phyloP scores from a whole-genome alignment of 441 rosid genomes.

The Bocquillonia castaneifolia region DNA sequence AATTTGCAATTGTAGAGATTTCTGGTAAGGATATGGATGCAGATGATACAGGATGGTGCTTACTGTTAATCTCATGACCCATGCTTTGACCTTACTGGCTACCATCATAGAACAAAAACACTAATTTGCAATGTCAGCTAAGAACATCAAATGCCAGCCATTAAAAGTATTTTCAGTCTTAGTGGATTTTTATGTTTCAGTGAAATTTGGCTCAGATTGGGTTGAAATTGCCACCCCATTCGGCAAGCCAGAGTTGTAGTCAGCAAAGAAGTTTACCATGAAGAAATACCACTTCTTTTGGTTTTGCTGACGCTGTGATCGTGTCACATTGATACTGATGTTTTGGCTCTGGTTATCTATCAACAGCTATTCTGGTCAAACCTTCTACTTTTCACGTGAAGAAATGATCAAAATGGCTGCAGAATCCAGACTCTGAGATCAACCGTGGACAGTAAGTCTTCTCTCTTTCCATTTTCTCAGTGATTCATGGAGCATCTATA shows the following conservation, averaged over 20 bases:
- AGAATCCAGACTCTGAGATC: neutral
- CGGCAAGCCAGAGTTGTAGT: no score
- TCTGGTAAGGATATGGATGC: slow-evolving; percentile 24
- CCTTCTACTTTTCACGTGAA: neutral
- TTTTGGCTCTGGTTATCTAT: neutral
- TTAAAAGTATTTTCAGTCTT: neutral
- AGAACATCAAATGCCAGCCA: neutral
- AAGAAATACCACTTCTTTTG: neutral
- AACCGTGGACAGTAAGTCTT: neutral
- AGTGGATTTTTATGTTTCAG: neutral
- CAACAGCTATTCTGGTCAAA: neutral
- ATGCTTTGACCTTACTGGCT: neutral
- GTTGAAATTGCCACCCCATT: neutral
- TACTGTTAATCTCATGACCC: neutral
- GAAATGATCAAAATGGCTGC: neutral
- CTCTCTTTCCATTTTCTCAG: neutral
- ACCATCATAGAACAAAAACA: neutral
- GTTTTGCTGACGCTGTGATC: neutral
- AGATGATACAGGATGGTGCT: neutral
- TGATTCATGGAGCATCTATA: neutral
- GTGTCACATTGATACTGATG: neutral
- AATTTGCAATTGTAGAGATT: slow-evolving; percentile 30
- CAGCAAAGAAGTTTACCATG: neutral
- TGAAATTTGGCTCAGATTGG: neutral
- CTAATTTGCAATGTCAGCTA: neutral